Evolutionary conservation across 2,329 filamentous ascomycete genomes (phyloP), one percentile per base, ranked within the genome.

Genomic region (Trichoderma sp.): DNA sequence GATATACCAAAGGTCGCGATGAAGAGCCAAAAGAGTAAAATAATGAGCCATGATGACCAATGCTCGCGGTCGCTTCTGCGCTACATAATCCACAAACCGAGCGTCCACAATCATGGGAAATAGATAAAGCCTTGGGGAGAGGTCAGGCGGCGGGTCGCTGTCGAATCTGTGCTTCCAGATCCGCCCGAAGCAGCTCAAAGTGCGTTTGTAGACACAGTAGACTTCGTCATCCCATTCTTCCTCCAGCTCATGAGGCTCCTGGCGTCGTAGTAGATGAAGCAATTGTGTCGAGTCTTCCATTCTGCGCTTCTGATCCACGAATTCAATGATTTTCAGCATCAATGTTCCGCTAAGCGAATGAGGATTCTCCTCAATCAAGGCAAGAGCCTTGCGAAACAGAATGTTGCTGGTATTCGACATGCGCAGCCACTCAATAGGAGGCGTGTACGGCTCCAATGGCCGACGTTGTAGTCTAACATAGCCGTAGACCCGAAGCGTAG

Each of bases 11-110:
- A 68, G 48, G 4, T 64, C 48, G 48, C 67, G 63, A 3, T 73
- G 35, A 45, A 69, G 64, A 17, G 67, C 63, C 5, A 73, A 39
- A 5, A 72, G 42, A 1, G 71, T 70, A 68, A 73, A 74, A 25
- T 72, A 73, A 37, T 74, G 70, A 9, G 70, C 73, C 19, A 74
- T 45, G 17, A 73, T 69, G 0, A 73, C 69, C 5, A 74, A 69
- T 5, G 72, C 71, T 10, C 73, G 66, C 15, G 73, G 71, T 6
- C 71, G 68, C 50, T 54, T 50, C 67, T 73, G 70, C 25, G 68
- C 71, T 6, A 74, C 71, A 32, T 72, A 57, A 15, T 57, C 54
- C 9, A 71, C 67, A 42, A 72, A 74, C 8, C 68, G 67, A 3
- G 42, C 52, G 35, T 72, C 64, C 5, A 71, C 64, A 4, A 74